Conservation (phyloP, 164 flowering plant genomes). For the Vitis cinerea region DNA sequence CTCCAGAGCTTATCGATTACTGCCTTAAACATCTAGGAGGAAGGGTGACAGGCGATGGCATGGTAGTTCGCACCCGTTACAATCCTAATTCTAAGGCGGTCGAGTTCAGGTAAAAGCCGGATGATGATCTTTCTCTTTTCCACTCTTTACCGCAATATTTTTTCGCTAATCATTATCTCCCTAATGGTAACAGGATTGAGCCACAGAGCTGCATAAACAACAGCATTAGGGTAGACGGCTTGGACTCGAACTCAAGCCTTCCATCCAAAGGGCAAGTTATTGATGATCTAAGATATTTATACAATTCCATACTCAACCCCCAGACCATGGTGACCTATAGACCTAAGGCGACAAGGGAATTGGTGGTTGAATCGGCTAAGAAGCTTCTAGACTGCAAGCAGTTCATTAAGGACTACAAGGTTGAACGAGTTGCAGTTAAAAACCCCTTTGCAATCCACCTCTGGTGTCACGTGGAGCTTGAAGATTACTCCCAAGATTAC, state of each 20-base stretch:
- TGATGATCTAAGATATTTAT: conserved; percentile 26
- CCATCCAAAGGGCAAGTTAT: conserved; percentile 25
- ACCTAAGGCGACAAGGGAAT: conserved; percentile 16
- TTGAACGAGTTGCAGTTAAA: not conserved
- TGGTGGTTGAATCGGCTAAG: conserved; percentile 19
- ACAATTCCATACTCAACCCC: conserved; percentile 23
- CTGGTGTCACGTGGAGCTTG: conserved; percentile 31
- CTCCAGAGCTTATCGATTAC: conserved; percentile 33
- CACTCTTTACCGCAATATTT: too few species aligned
- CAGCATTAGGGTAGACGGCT: not conserved
- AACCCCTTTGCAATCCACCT: conserved; percentile 12
- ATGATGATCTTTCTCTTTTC: not conserved
- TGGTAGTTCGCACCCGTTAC: conserved; percentile 22
- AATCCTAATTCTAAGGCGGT: conserved; percentile 16
- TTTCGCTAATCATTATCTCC: too few species aligned
- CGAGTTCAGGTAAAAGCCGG: conserved; percentile 27
- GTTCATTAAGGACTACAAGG: conserved; percentile 31
- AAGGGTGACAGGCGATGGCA: conserved; percentile 15
- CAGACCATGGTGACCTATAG: conserved; percentile 10
- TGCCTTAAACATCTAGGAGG: conserved; percentile 34
- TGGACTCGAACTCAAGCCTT: conserved; percentile 3
- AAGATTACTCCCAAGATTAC: conserved; percentile 17
- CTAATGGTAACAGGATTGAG: conserved; percentile 20
- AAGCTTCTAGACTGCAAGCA: conserved; percentile 39
- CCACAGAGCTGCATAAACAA: not conserved